Evolutionary conservation across 176 grass and related monocot genomes (phyloP).

Genomic region (Hordeum marinum): DNA sequence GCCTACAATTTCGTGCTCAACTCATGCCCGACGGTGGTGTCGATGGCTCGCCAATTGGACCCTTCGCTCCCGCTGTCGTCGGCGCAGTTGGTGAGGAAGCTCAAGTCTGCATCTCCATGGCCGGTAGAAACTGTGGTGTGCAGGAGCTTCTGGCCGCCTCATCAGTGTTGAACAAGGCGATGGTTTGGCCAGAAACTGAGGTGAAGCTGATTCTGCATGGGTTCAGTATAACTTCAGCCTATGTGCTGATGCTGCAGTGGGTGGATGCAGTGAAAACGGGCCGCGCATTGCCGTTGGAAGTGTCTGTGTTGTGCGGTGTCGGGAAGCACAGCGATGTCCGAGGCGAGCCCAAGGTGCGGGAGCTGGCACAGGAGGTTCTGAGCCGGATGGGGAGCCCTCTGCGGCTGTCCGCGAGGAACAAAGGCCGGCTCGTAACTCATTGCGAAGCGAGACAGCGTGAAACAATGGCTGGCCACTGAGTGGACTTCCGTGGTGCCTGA

Average conservation of each 20-base stretch:
- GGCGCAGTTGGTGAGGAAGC: constrained; percentile 30
- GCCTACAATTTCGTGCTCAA: constrained; percentile 63
- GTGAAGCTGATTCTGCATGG: constrained; percentile 90
- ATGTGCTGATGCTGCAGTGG: constrained; percentile 80
- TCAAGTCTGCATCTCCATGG: constrained; percentile 30
- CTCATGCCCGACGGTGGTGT: constrained; percentile 41
- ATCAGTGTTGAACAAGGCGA: constrained; percentile 41
- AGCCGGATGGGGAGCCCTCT: constrained; percentile 56
- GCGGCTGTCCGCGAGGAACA: constrained; percentile 59
- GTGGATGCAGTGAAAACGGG: constrained; percentile 39
- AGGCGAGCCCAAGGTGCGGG: constrained; percentile 62
- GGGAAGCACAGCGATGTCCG: constrained; percentile 70
- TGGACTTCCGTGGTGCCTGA: constrained; percentile 7
- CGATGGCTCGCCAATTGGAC: constrained; percentile 19
- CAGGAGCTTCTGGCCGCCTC: constrained; percentile 49
- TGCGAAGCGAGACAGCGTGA: constrained; percentile 47
- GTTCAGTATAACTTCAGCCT: constrained; percentile 53
- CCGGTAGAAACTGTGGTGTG: constrained; percentile 56
- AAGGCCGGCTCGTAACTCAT: constrained; percentile 56
- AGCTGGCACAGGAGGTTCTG: constrained; percentile 58
- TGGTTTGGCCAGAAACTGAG: constrained; percentile 57
- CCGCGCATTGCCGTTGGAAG: constrained; percentile 34
- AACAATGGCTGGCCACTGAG: constrained; percentile 52
- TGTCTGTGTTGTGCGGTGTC: constrained; percentile 61
- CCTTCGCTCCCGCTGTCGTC: constrained; percentile 51